Percentiles rank a stretch among this genome's conserved stretches.
phyloP scores from a whole-genome alignment of 345 rosid genomes.

The Combretum micranthum region DNA sequence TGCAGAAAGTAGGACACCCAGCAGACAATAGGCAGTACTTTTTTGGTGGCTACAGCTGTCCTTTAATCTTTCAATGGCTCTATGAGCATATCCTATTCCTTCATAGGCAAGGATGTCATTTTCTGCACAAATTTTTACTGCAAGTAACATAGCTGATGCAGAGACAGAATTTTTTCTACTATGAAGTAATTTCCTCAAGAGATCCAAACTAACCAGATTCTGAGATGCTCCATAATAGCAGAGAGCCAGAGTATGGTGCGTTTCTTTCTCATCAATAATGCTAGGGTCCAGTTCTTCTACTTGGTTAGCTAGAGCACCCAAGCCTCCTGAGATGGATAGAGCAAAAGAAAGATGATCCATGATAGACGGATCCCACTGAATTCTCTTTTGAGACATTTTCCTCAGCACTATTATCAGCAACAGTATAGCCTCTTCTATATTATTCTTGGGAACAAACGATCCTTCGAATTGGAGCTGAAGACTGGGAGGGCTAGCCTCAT shows the following conservation, averaged over 20 bases:
- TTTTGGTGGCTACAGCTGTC: conserved; percentile 40
- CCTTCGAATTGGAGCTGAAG: conserved; percentile 62
- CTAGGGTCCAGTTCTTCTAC: conserved; percentile 66
- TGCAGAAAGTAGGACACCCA: conserved; percentile 50
- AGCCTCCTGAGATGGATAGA: conserved; percentile 54
- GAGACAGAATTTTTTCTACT: conserved; percentile 41
- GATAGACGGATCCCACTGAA: conserved; percentile 70
- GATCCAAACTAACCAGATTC: conserved; percentile 53
- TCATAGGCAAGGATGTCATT: conserved; percentile 43
- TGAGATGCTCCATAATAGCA: conserved; percentile 68
- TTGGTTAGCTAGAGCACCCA: conserved; percentile 47
- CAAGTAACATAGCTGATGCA: conserved; percentile 51
- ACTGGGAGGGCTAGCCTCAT: conserved; percentile 67
- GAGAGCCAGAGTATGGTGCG: conserved; percentile 42
- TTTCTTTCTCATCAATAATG: conserved; percentile 43
- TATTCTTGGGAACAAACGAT: conserved; percentile 67
- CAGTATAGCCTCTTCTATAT: conserved; percentile 75
- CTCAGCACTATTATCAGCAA: conserved; percentile 64
- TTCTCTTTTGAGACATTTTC: conserved; percentile 49
- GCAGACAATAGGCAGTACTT: conserved; percentile 34
- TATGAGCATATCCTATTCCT: conserved; percentile 50
- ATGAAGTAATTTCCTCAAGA: conserved; percentile 52
- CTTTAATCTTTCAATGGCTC: conserved; percentile 38
- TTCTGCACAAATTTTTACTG: conserved; percentile 58
- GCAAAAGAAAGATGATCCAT: conserved; percentile 77